Percentiles rank a stretch among this genome's conserved stretches.
phyloP scores from a whole-genome alignment of 768 basidiomycete species.

The Pleurotus platypus region DNA sequence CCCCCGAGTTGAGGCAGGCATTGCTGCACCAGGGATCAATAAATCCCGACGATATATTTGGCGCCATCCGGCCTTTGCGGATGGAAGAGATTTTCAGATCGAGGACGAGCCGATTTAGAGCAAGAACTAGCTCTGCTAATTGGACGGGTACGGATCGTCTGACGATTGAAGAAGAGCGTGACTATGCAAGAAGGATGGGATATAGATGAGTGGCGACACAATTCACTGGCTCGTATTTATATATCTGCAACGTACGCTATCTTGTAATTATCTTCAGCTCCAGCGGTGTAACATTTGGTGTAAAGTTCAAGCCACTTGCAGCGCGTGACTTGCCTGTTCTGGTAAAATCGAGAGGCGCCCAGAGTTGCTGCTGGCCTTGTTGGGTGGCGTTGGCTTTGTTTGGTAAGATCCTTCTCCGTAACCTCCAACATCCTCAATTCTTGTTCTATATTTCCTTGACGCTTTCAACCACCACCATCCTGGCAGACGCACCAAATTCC shows the following conservation, averaged over 20 bases:
- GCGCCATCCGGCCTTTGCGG: slow-evolving; percentile 74
- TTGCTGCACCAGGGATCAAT: slow-evolving; percentile 81
- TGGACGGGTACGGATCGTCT: slow-evolving; percentile 93
- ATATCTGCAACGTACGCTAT: background rate
- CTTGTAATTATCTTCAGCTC: background rate
- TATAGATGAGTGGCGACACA: slow-evolving; percentile 40
- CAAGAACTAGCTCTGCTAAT: slow-evolving; percentile 91
- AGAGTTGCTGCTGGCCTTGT: background rate
- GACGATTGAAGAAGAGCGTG: slow-evolving; percentile 74
- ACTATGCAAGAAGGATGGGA: slow-evolving; percentile 91
- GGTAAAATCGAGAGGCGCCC: background rate
- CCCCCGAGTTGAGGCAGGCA: slow-evolving; percentile 78
- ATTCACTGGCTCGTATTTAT: background rate
- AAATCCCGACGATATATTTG: slow-evolving; percentile 91
- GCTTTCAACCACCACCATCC: background rate
- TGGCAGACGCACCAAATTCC: background rate
- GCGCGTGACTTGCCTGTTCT: background rate
- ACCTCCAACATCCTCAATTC: background rate
- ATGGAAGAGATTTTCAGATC: slow-evolving; percentile 94
- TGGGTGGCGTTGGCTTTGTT: slow-evolving; percentile 5
- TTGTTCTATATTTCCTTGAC: slow-evolving; percentile 7
- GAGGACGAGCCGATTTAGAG: slow-evolving; percentile 77
- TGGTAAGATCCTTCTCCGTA: background rate
- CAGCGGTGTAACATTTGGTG: background rate
- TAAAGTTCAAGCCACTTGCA: background rate